Percentiles rank a stretch among this genome's conserved stretches.
These are phyloP conservation scores for Darksidea phi DNA, from an alignment of 495 filamentous ascomycete species.

Conservation along the genomic window DNA sequence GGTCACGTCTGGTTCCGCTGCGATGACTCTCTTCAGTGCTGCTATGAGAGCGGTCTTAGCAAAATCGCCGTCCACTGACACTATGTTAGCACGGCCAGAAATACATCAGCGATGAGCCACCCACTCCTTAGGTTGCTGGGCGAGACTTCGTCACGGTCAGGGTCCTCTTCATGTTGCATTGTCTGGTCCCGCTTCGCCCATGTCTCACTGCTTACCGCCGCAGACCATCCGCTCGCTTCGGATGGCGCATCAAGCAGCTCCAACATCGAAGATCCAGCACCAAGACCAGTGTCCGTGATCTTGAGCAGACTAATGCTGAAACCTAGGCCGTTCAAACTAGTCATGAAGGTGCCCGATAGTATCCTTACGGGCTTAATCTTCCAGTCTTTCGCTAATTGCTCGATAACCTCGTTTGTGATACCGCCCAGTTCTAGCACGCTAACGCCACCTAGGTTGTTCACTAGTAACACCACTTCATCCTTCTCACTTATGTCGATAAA, in stretches of 20 bases:
- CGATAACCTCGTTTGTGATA: constrained; percentile 82
- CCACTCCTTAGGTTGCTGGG: constrained; percentile 68
- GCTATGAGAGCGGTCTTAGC: constrained; percentile 61
- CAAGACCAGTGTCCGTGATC: constrained; percentile 75
- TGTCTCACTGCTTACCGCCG: constrained; percentile 58
- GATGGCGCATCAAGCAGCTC: constrained; percentile 82
- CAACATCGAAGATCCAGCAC: constrained; percentile 72
- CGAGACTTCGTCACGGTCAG: constrained; percentile 50
- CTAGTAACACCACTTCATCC: constrained; percentile 69
- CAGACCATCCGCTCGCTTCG: constrained; percentile 82
- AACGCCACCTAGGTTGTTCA: constrained; percentile 95
- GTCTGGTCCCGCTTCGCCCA: constrained; percentile 49
- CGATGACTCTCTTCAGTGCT: constrained; percentile 71
- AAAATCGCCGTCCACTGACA: constrained; percentile 56
- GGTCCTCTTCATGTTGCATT: constrained; percentile 31
- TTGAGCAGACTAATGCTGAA: constrained; percentile 88
- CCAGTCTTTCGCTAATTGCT: constrained; percentile 68
- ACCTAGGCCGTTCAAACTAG: constrained; percentile 86
- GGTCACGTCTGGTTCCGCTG: constrained; percentile 79
- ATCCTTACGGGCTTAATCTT: constrained; percentile 70
- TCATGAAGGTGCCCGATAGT: constrained; percentile 70
- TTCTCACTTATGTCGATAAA: constrained; percentile 67
- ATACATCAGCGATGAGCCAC: constrained; percentile 27
- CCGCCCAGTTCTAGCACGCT: constrained; percentile 85
- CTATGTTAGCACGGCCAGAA: constrained; percentile 8